These are phyloP conservation scores for Calonectria leucothoes DNA, from an alignment of 2,329 filamentous ascomycete genomes.

Conservation along the genomic window DNA sequence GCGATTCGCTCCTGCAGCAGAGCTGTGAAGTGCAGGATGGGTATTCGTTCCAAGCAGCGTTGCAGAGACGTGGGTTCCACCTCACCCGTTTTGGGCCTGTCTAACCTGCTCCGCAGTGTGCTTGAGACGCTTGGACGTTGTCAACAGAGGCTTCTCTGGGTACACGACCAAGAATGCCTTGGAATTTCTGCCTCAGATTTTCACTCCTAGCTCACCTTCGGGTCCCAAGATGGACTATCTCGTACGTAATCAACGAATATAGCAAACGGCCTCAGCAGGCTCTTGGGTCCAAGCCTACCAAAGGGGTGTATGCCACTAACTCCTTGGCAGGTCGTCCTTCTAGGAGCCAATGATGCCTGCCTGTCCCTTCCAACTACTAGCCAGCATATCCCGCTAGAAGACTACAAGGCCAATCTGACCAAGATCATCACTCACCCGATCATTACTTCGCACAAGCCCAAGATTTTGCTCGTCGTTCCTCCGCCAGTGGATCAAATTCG, in stretches of 20 bases:
- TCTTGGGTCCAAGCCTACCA: not conserved
- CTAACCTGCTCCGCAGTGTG: not conserved
- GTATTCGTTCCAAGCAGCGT: not conserved
- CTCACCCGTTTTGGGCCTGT: not conserved
- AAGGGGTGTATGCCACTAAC: not conserved
- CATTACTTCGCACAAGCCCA: not conserved
- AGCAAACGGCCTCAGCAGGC: not conserved
- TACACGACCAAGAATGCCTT: not conserved
- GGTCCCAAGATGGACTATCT: not conserved
- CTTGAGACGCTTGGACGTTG: not conserved
- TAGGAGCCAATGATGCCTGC: not conserved
- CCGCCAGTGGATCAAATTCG: not conserved
- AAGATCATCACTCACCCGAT: not conserved
- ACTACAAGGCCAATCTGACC: not conserved
- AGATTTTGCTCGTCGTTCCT: not conserved
- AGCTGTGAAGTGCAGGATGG: slow-evolving; percentile 1
- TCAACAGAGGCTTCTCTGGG: not conserved
- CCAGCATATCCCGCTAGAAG: not conserved
- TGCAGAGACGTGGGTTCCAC: not conserved
- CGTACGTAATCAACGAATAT: not conserved
- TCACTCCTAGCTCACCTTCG: not conserved
- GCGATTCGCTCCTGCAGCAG: not conserved
- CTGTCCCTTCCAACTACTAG: not conserved
- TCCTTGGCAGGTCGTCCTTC: not conserved
- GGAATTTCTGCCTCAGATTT: not conserved